Conservation (phyloP, 768 basidiomycete genomes). For the Hericium coralloides region DNA sequence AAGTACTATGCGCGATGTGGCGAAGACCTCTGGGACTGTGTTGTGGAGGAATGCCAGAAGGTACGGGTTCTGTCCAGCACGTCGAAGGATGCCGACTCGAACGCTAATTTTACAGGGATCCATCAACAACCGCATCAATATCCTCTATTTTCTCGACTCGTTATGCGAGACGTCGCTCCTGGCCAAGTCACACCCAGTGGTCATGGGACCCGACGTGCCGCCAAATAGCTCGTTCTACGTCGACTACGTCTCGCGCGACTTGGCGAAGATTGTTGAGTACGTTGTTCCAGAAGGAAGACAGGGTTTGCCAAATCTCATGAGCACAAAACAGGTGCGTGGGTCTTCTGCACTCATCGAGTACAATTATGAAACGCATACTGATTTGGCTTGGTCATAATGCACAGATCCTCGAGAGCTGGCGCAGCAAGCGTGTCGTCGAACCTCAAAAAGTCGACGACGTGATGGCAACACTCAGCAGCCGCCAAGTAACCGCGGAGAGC, state of each 20-base stretch:
- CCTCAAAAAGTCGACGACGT: slow-evolving; percentile 70
- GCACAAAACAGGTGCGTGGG: slow-evolving; percentile 67
- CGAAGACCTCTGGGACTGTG: slow-evolving; percentile 91
- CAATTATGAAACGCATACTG: background rate
- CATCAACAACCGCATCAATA: slow-evolving; percentile 88
- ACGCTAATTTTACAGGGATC: slow-evolving; percentile 36
- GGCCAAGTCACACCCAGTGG: slow-evolving; percentile 47
- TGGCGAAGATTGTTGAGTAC: slow-evolving; percentile 66
- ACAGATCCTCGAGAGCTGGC: slow-evolving; percentile 89
- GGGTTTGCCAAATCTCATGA: slow-evolving; percentile 80
- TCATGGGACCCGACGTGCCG: slow-evolving; percentile 28
- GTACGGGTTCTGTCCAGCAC: slow-evolving; percentile 26
- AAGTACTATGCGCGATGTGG: slow-evolving; percentile 81
- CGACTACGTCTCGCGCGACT: slow-evolving; percentile 68
- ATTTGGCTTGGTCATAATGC: too few species aligned
- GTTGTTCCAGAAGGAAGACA: slow-evolving; percentile 88
- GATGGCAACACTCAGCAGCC: slow-evolving; percentile 43
- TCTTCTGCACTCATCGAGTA: background rate
- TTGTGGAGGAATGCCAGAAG: slow-evolving; percentile 87
- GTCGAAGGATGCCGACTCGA: background rate
- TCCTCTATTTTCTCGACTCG: slow-evolving; percentile 84
- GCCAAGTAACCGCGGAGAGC: slow-evolving; percentile 24
- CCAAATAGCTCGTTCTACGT: slow-evolving; percentile 53
- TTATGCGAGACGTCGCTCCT: slow-evolving; percentile 73
- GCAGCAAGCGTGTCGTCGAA: slow-evolving; percentile 76